Evolutionary conservation across 495 filamentous ascomycete species (phyloP).

Genomic region (Aspergillus sclerotiicarbonarius): DNA sequence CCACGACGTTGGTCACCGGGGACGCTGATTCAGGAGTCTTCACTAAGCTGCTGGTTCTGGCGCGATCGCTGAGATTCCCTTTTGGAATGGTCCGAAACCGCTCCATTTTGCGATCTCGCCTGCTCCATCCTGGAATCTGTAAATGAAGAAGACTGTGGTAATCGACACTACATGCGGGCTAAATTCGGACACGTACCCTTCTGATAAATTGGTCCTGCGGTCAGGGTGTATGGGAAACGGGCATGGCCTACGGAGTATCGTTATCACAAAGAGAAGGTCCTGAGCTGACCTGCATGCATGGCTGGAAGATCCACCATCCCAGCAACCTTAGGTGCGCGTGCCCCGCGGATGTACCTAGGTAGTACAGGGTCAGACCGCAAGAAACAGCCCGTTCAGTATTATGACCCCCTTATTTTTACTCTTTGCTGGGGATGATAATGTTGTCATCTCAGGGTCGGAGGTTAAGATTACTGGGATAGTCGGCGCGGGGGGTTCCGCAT

Average conservation of each 20-base stretch:
- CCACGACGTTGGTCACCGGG: slow-evolving; percentile 41
- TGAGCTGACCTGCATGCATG: slow-evolving; percentile 7
- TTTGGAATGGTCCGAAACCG: slow-evolving; percentile 6
- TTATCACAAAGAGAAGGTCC: not conserved
- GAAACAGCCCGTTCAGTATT: not conserved
- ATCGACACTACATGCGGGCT: not conserved
- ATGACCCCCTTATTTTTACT: not conserved
- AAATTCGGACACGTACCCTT: not conserved
- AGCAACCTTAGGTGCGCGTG: not conserved
- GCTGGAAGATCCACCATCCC: slow-evolving; percentile 1
- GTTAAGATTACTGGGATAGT: slow-evolving; percentile 3
- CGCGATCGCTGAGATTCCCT: slow-evolving; percentile 13
- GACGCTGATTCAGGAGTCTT: slow-evolving; percentile 7
- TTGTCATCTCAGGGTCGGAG: slow-evolving; percentile 1
- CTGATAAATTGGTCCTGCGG: not conserved
- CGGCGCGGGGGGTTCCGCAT: slow-evolving; percentile 9
- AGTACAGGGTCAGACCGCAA: not conserved
- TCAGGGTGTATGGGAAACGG: not conserved
- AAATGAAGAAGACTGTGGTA: not conserved
- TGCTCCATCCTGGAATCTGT: not conserved
- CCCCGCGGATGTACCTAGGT: slow-evolving; percentile 2
- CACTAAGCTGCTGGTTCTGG: slow-evolving; percentile 18
- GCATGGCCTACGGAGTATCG: too few relatives aligned
- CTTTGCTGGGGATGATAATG: not conserved
- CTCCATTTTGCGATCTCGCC: not conserved